Evolutionary conservation across 2,329 filamentous ascomycete species (phyloP).

Genomic region (Colletotrichum sp.): DNA sequence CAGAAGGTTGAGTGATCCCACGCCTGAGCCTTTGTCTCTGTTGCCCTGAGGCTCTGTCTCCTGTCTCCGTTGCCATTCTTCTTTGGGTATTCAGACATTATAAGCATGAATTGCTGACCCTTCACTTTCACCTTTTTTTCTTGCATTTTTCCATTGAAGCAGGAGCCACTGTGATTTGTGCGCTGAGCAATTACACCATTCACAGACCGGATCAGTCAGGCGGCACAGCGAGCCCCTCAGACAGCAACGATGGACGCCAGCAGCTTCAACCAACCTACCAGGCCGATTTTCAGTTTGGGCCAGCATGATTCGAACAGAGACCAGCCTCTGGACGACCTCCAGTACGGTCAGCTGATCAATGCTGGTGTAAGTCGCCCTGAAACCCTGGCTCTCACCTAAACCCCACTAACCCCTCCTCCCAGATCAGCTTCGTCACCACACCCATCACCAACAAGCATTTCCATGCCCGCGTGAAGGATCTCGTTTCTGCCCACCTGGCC

Average conservation of each 20-base stretch:
- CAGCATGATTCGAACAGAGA: conserved; percentile 73
- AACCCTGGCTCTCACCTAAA: neutral
- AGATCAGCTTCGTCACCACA: conserved; percentile 82
- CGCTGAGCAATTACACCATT: conserved; percentile 12
- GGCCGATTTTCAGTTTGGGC: conserved; percentile 69
- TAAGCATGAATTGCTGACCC: conserved; percentile 13
- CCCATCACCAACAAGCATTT: conserved; percentile 80
- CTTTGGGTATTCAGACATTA: neutral
- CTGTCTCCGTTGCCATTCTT: neutral
- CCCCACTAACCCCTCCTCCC: conserved; percentile 22
- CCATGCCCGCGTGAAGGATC: conserved; percentile 67
- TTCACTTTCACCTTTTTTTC: neutral
- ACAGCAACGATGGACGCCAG: neutral
- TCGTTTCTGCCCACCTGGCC: conserved; percentile 62
- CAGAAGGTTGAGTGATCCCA: neutral
- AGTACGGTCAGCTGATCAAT: conserved; percentile 72
- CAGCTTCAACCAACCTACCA: conserved; percentile 19
- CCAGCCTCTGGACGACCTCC: conserved; percentile 64
- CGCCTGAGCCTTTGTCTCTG: neutral
- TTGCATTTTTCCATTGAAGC: neutral
- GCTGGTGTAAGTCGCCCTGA: conserved; percentile 62
- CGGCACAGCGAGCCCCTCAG: neutral
- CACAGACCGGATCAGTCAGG: neutral
- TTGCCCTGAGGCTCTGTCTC: too few relatives aligned
- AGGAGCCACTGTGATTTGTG: conserved; percentile 4